phyloP scores from a whole-genome alignment of 129 eudicot species.

The Flaveria brownii region DNA sequence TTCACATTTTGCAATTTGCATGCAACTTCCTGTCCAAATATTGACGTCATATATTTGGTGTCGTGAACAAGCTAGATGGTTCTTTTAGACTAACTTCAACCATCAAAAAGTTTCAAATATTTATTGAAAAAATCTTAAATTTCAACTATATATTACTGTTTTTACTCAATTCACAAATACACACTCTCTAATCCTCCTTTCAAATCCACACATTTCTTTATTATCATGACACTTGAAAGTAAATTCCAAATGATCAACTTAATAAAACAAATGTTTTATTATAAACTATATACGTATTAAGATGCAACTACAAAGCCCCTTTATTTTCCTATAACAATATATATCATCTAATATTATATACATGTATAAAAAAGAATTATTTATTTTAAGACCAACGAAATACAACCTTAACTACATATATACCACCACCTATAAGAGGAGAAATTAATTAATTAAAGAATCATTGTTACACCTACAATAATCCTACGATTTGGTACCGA shows the following conservation, averaged over 20 bases:
- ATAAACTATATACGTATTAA: background rate
- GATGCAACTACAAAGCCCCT: background rate
- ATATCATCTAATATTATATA: background rate
- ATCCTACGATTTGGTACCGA: constrained; percentile 1
- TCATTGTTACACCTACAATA: background rate
- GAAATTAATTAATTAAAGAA: constrained; percentile 1
- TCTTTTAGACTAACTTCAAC: background rate
- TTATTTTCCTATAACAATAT: background rate
- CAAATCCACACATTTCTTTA: too few relatives aligned
- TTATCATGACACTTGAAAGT: too few relatives aligned
- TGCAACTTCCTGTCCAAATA: too few relatives aligned
- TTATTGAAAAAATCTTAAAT: too few relatives aligned
- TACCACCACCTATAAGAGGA: background rate
- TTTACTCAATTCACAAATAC: too few relatives aligned
- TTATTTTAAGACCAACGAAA: background rate
- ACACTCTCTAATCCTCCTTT: too few relatives aligned
- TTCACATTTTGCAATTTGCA: background rate
- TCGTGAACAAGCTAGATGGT: background rate
- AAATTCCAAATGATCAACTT: too few relatives aligned
- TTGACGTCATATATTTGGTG: background rate
- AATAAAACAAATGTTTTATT: too few relatives aligned
- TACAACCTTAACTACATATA: constrained; percentile 7
- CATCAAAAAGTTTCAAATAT: background rate
- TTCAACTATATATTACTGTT: too few relatives aligned
- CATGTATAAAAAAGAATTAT: constrained; percentile 15